Conservation (phyloP, 225 moss, liverwort and hornwort genomes). For the Physcomitrellopsis africana region DNA sequence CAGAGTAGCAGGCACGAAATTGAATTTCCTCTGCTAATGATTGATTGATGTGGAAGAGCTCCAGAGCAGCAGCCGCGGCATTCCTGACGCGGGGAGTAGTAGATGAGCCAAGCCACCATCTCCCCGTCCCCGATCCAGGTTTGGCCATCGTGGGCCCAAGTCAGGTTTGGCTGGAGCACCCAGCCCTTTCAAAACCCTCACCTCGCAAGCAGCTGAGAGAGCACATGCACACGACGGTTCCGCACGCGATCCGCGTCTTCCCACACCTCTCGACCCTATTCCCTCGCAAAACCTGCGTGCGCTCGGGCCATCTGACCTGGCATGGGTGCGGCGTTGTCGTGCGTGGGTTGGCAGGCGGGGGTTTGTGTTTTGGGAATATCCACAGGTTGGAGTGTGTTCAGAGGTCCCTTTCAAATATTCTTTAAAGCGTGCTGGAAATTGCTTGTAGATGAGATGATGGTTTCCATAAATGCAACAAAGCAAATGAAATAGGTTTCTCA, state of each 20-base stretch:
- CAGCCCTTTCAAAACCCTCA: conserved; percentile 7
- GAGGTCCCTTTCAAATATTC: no score
- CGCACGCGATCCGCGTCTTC: conserved; percentile 8
- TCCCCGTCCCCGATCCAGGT: neutral
- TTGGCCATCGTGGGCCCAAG: conserved; percentile 38
- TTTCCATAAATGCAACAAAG: no score
- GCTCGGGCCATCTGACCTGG: neutral
- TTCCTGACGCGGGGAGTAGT: neutral
- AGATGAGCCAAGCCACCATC: neutral
- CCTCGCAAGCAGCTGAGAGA: neutral
- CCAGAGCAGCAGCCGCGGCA: no score
- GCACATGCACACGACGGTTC: conserved; percentile 31
- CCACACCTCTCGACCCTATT: conserved; percentile 16
- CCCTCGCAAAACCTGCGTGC: neutral
- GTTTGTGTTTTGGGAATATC: no score
- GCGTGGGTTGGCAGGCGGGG: no score
- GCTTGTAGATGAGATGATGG: no score
- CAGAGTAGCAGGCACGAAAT: no score
- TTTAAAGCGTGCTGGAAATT: no score
- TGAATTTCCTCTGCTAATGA: no score
- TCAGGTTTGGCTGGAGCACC: conserved; percentile 33
- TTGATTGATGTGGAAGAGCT: no score
- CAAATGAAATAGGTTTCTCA: no score
- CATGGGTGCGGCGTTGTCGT: neutral
- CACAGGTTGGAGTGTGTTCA: no score